A percentile compares a stretch with the other conserved stretches of the same genome.
Evolutionary conservation across 768 basidiomycete genomes (phyloP).

Genomic region (Leccinellum albellum): DNA sequence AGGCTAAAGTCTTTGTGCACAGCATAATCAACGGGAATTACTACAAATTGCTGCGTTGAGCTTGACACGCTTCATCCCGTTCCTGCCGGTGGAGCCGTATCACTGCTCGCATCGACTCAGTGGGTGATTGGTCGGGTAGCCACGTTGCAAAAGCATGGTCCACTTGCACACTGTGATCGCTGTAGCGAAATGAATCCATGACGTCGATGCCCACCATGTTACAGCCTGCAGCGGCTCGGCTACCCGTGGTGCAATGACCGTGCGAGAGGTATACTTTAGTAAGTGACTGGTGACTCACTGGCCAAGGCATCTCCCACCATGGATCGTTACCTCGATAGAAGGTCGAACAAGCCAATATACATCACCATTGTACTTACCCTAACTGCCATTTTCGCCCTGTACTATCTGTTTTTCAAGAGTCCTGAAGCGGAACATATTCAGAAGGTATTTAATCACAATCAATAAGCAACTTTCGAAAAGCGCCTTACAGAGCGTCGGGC

Average conservation of each 20-base stretch:
- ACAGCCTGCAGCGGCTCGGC: not conserved
- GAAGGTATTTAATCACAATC: slow-evolving; percentile 15
- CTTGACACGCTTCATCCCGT: too few relatives aligned
- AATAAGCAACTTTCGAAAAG: not conserved
- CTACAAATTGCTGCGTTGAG: too few relatives aligned
- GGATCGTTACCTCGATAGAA: slow-evolving; percentile 20
- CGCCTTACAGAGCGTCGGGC: not conserved
- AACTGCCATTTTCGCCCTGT: slow-evolving; percentile 16
- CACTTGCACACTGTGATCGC: not conserved
- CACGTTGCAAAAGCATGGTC: not conserved
- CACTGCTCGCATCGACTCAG: too few relatives aligned
- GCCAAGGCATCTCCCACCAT: slow-evolving; percentile 10
- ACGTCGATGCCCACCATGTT: not conserved
- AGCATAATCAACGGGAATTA: not conserved
- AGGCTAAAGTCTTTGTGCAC: not conserved
- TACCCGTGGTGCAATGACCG: not conserved
- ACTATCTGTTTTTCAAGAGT: slow-evolving; percentile 17
- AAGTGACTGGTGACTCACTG: not conserved
- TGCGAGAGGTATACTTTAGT: too few relatives aligned
- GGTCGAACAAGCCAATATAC: slow-evolving; percentile 19
- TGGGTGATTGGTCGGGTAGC: not conserved
- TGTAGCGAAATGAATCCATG: not conserved
- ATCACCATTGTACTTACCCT: slow-evolving; percentile 12
- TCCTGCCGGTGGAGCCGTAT: too few relatives aligned
- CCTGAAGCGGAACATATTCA: slow-evolving; percentile 16